phyloP scores from a whole-genome alignment of 441 rosid species.

The Metrosideros polymorpha region DNA sequence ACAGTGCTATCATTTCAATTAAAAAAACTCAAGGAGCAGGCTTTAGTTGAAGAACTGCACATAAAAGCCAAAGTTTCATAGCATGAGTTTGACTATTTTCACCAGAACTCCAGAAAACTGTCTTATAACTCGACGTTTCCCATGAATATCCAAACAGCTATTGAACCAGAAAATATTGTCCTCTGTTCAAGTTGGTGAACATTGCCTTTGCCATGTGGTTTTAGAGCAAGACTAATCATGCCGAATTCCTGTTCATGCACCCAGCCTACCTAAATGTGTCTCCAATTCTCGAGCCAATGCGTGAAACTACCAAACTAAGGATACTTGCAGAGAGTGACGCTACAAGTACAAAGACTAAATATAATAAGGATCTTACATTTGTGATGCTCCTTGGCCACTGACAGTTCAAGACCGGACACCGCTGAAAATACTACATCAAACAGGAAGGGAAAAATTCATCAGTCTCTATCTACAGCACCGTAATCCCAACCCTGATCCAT shows the following conservation, averaged over 20 bases:
- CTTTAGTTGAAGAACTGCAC: background rate
- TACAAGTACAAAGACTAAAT: background rate
- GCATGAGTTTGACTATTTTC: background rate
- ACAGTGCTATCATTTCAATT: background rate
- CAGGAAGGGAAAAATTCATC: background rate
- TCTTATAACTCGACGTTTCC: background rate
- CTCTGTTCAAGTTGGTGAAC: background rate
- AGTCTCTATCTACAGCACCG: background rate
- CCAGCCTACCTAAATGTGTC: background rate
- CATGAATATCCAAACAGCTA: background rate
- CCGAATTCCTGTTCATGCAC: background rate
- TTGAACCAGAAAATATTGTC: background rate
- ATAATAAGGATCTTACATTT: constrained; percentile 3
- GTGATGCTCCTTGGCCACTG: constrained; percentile 7
- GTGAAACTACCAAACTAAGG: background rate
- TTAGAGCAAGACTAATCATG: background rate
- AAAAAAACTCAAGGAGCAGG: background rate
- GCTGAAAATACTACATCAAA: constrained; percentile 10
- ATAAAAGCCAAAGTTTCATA: background rate
- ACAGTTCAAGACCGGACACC: constrained; percentile 11
- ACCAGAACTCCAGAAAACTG: background rate
- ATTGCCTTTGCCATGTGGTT: background rate
- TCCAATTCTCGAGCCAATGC: background rate
- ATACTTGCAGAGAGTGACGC: background rate
- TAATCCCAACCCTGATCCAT: background rate